Evolutionary conservation across 2,329 filamentous ascomycete species (phyloP), one percentile per base, ranked within the genome.

Genomic region (Colletotrichum sp.): DNA sequence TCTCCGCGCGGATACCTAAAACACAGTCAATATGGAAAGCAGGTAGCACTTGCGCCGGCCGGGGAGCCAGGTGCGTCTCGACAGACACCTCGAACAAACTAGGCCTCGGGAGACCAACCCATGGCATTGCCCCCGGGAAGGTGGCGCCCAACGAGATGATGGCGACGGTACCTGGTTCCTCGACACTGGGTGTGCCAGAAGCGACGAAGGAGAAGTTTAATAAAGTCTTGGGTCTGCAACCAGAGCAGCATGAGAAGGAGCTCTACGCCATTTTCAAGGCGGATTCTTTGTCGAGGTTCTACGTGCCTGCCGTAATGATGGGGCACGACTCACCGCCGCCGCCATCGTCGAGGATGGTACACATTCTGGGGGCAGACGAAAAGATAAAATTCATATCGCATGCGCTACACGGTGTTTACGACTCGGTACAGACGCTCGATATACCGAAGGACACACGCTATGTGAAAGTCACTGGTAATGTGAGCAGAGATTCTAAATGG

Each of bases 291-390:
- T 78, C 80, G 13, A 74, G 80, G 18, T 84, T 83, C 57, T 83
- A 82, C 66, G 80, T 85, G 4, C 84, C 85, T 7, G 84, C 85
- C 3, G 82, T 86, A 15, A 79, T 85, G 24, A 79, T 86, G 38
- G 77, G 76, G 3, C 76, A 78, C 32, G 43, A 63, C 80, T 83
- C 7, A 78, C 82, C 65, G 80, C 82, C 69, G 79, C 82, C 26
- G 79, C 83, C 28, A 80, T 79, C 61, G 79, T 82, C n/a, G 81
- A 82, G 18, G 79, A 86, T 85, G 32, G 86, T 87, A 24, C 83
- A 87, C 68, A 86, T 87, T 10, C 81, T 88, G 2, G 86, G 85
- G 26, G 81, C 85, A 67, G 86, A 87, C 76, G 84, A 82, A 60
- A 80, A 85, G 52, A 85, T 85, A 24, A 82, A 83, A 26, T 86